phyloP scores from a whole-genome alignment of 805 yeast species.

The Aciculoconidium aculeatum region DNA sequence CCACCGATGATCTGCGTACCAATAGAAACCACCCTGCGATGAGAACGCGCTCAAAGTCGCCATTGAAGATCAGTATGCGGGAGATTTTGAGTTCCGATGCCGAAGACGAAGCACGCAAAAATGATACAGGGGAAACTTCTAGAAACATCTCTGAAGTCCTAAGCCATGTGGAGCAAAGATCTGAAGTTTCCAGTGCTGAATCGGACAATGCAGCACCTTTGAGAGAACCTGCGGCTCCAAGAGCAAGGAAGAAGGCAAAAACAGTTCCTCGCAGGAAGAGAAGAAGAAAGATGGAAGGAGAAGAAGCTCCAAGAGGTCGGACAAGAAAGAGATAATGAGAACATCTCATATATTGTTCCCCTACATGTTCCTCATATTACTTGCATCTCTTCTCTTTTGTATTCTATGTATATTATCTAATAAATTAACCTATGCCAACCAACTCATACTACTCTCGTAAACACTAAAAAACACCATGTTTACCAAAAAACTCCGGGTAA shows the following conservation, averaged over 20 bases:
- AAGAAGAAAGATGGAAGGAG: conserved; percentile 1
- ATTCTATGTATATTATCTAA: background rate
- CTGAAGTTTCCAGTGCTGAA: no score
- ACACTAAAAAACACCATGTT: conserved; percentile 72
- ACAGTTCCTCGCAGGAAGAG: no score
- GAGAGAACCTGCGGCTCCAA: conserved; percentile 1
- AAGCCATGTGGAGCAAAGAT: no score
- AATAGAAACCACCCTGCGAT: conserved; percentile 21
- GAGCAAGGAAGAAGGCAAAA: conserved; percentile 3
- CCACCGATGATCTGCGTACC: conserved; percentile 1
- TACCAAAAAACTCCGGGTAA: conserved; percentile 63
- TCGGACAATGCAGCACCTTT: no score
- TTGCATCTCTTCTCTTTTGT: conserved; percentile 1
- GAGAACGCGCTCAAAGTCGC: conserved; percentile 32
- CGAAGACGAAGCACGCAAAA: conserved; percentile 7
- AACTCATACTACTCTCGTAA: conserved; percentile 63
- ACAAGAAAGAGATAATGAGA: conserved; percentile 5
- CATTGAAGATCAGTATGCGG: conserved; percentile 21
- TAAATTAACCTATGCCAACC: conserved; percentile 30
- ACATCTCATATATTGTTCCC: no score
- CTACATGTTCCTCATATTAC: no score
- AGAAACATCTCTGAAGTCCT: no score
- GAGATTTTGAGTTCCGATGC: conserved; percentile 13
- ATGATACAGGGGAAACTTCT: conserved; percentile 6
- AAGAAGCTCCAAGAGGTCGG: conserved; percentile 7